These are phyloP conservation scores for Glutinoglossum americanum DNA, from an alignment of 495 filamentous ascomycete species.

Conservation along the genomic window DNA sequence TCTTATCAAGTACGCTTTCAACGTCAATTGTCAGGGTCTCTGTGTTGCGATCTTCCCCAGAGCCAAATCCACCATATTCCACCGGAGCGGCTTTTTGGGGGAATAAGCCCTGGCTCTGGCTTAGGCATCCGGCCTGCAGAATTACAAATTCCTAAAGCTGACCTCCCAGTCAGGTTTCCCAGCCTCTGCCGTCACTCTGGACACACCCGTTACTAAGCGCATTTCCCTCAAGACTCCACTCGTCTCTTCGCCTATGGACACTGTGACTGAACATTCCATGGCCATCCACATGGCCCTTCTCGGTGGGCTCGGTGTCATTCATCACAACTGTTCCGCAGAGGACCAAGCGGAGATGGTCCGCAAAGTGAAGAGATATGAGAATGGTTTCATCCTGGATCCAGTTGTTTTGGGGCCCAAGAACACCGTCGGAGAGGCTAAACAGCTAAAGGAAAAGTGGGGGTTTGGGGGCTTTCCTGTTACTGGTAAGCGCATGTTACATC, in stretches of 20 bases:
- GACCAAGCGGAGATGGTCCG: constrained; percentile 96
- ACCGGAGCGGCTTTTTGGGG: not conserved
- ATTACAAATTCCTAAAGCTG: not conserved
- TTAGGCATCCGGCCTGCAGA: not conserved
- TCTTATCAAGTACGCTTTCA: not conserved
- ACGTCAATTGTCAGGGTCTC: not conserved
- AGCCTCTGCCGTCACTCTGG: constrained; percentile 70
- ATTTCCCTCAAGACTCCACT: constrained; percentile 88
- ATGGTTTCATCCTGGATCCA: constrained; percentile 94
- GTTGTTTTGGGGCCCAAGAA: constrained; percentile 75
- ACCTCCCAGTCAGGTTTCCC: constrained; percentile 40
- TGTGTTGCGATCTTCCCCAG: not conserved
- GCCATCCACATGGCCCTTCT: constrained; percentile 96
- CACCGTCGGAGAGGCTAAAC: constrained; percentile 79
- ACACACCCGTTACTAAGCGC: constrained; percentile 80
- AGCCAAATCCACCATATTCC: not conserved
- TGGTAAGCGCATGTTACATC: constrained; percentile 38
- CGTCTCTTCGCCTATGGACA: constrained; percentile 97
- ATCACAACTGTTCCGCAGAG: constrained; percentile 94
- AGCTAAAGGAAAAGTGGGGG: constrained; percentile 89
- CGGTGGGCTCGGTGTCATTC: constrained; percentile 89
- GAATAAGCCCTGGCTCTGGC: not conserved
- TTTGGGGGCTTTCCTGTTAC: constrained; percentile 98
- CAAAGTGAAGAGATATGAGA: constrained; percentile 98
- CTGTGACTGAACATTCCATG: constrained; percentile 97